These are phyloP conservation scores for Blastocladiella emersonii DNA, from an alignment of 371 early-diverging fungal genomes.

Conservation along the genomic window DNA sequence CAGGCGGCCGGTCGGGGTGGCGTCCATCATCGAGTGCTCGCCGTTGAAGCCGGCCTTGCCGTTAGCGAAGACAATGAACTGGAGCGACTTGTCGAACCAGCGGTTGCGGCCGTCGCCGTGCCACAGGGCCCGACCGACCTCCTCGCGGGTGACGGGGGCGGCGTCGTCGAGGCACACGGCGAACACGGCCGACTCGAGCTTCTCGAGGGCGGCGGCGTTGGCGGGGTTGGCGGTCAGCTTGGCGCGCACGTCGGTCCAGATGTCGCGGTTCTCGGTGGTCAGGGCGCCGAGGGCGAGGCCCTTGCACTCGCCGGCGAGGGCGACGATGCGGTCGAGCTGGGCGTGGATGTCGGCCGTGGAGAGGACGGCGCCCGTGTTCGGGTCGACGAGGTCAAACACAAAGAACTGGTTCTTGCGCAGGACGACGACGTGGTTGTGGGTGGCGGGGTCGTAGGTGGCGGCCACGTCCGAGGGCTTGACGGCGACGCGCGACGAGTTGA, in stretches of 20 bases:
- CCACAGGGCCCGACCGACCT: slow-evolving; percentile 69
- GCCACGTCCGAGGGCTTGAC: slow-evolving; percentile 67
- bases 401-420: slow-evolving; percentile 85
- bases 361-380: slow-evolving; percentile 50
- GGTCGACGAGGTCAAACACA: slow-evolving; percentile 48
- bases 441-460: slow-evolving; percentile 51
- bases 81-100: slow-evolving; percentile 82
- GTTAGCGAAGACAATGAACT: slow-evolving; percentile 89
- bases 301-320: slow-evolving; percentile 51
- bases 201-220: slow-evolving; percentile 55
- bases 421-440: slow-evolving; percentile 70
- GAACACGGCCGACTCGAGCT: slow-evolving; percentile 70
- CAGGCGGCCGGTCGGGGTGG: slow-evolving; percentile 72
- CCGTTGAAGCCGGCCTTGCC: slow-evolving; percentile 89
- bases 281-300: slow-evolving; percentile 67
- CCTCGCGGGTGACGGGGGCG: slow-evolving; percentile 67
- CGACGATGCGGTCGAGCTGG: slow-evolving; percentile 60
- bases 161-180: slow-evolving; percentile 76
- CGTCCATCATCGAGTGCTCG: slow-evolving; percentile 96
- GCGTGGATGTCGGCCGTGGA: slow-evolving; percentile 68
- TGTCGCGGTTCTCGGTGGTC: slow-evolving; percentile 83
- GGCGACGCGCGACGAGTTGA: slow-evolving; percentile 89
- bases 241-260: slow-evolving; percentile 73
- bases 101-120: slow-evolving; percentile 88
- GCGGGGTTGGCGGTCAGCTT: slow-evolving; percentile 40